A percentile compares a stretch with the other conserved stretches of the same genome.
Evolutionary conservation across 73 alveolate genomes (phyloP).

Genomic region (Paramecium octaurelia): DNA sequence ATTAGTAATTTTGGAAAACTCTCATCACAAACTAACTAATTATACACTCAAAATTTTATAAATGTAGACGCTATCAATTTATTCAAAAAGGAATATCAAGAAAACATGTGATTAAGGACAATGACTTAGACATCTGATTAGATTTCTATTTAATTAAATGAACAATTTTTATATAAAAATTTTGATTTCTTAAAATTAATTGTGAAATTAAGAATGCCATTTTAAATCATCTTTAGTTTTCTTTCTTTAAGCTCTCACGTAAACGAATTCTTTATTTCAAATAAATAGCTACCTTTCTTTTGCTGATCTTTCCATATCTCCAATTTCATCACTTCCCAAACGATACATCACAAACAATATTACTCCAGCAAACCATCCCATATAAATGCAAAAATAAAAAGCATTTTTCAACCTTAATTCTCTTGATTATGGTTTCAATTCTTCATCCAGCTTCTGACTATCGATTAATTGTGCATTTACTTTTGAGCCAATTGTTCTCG

Average conservation of each 20-base stretch:
- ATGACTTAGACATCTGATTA: background rate
- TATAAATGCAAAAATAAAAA: slow-evolving; percentile 42
- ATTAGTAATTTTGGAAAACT: background rate
- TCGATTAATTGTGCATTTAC: background rate
- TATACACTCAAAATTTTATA: too few relatives aligned
- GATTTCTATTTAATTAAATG: background rate
- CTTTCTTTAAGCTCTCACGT: slow-evolving; percentile 25
- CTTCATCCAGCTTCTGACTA: slow-evolving; percentile 59
- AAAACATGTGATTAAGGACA: background rate
- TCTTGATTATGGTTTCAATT: slow-evolving; percentile 56
- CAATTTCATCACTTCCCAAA: slow-evolving; percentile 60
- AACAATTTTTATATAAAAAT: background rate
- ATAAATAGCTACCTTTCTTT: slow-evolving; percentile 44
- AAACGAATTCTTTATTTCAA: slow-evolving; percentile 22
- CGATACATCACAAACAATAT: slow-evolving; percentile 58
- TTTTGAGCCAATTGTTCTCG: slow-evolving; percentile 1
- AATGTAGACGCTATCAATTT: too few relatives aligned
- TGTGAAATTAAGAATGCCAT: background rate
- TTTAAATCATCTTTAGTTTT: background rate
- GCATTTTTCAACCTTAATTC: slow-evolving; percentile 56
- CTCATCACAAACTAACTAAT: background rate
- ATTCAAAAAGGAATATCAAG: background rate
- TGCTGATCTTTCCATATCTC: slow-evolving; percentile 57
- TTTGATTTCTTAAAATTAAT: background rate
- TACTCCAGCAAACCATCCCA: slow-evolving; percentile 62